phyloP scores from a whole-genome alignment of 225 moss, liverwort and hornwort species.

The Takakia lepidozioides region DNA sequence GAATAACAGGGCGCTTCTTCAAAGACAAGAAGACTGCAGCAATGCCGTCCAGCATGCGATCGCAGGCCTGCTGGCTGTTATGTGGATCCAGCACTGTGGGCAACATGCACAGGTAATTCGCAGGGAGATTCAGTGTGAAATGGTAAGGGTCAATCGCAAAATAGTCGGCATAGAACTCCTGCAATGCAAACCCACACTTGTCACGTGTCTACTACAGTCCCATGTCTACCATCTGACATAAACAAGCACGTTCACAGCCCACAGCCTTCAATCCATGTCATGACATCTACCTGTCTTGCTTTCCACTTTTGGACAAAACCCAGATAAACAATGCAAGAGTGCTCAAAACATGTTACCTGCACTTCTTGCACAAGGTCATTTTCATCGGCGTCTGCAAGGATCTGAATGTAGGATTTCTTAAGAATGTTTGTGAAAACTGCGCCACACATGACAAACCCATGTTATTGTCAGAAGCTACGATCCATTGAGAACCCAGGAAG shows the following conservation, averaged over 20 bases:
- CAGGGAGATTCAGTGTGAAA: conserved; percentile 87
- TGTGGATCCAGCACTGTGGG: conserved; percentile 80
- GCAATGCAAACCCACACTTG: conserved; percentile 27
- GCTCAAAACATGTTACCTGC: conserved; percentile 73
- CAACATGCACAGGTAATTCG: conserved; percentile 93
- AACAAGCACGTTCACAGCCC: no score
- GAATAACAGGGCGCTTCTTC: conserved; percentile 87
- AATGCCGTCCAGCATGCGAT: conserved; percentile 93
- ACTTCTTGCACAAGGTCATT: conserved; percentile 93
- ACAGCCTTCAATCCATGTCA: no score
- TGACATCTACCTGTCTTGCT: no score
- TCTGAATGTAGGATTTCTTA: conserved; percentile 88
- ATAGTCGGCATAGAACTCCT: conserved; percentile 98
- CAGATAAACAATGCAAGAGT: no score
- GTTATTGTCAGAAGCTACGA: no score
- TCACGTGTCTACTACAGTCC: no score
- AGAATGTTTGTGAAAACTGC: conserved; percentile 97
- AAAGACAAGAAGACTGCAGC: conserved; percentile 88
- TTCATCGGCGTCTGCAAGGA: conserved; percentile 92
- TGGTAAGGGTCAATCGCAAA: conserved; percentile 93
- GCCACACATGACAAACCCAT: conserved; percentile 2
- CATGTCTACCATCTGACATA: no score
- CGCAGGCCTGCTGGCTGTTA: conserved; percentile 82
- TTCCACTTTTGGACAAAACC: no score
- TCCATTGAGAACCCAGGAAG: no score